Base-by-base conservation (phyloP, 169 alveolate species). In the Plasmodium falciparum region DNA sequence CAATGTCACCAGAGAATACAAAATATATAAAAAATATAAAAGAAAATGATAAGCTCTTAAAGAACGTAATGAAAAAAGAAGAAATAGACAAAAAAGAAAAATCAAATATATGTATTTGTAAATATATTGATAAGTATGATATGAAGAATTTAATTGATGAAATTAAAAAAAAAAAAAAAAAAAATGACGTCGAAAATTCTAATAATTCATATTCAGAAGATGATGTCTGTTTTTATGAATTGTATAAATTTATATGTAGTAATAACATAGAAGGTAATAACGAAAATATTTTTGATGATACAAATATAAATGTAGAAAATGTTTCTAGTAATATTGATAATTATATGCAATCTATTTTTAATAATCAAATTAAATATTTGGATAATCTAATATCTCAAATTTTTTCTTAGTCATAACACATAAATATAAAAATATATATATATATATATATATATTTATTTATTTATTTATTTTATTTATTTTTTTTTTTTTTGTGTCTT, bases 321-420 rank as follows among this genome's bases (percentile, higher is more conserved):
- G 65, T 66, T 24, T 78, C 90, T 6, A 43, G 66, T 9, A 47
- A 78, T 29, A 78, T 78, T 20, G 70, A 78, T n/a, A 3, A 9
- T 39, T 78, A 50, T 12, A 78, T 78, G 90, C 78, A 66, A 12
- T 20, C 49, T 43, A 43, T 45, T 9, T 78, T 50, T 59, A 45
- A 78, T 20, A 78, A 78, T 13, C 90, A 78, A 17, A 69, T 78
- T 65, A 63, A 52, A 26, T 52, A 78, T 15, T 58, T 78, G 24
- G 67, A 78, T 26, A 45, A 52, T 52, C 24, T 78, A 43, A 65
- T 78, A 43, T 15, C 78, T 3, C 24, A 66, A 22, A 43, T 66
- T 61, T 78, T 78, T 29, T 78, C 90, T 39, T 63, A 29, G 67
- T 65, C 15, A 29, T 29, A 29, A 29, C 39, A 29, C 39, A 29